phyloP scores from a whole-genome alignment of 148 eudicot species.

The Camellia lanceoleosa region DNA sequence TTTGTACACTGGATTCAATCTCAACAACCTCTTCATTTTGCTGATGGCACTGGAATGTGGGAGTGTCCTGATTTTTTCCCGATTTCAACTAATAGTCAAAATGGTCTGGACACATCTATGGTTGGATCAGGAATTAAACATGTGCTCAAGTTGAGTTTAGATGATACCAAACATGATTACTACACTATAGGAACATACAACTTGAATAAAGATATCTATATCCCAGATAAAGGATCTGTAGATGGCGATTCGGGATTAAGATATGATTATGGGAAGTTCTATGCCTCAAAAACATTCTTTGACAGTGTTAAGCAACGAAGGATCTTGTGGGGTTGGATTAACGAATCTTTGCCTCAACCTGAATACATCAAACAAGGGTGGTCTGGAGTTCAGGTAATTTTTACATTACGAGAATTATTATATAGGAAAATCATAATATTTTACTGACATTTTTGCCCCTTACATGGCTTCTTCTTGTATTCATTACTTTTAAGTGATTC shows the following conservation, averaged over 20 bases:
- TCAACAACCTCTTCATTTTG: conserved; percentile 37
- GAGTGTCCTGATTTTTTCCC: conserved; percentile 77
- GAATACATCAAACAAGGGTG: conserved; percentile 51
- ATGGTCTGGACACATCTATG: conserved; percentile 39
- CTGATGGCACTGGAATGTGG: conserved; percentile 60
- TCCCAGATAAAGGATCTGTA: conserved; percentile 34
- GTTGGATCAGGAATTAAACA: conserved; percentile 36
- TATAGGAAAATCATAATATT: no score
- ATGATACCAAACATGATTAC: conserved; percentile 39
- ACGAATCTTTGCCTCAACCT: conserved; percentile 29
- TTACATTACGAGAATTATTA: not conserved
- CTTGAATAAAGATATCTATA: conserved; percentile 23
- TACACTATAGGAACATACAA: conserved; percentile 60
- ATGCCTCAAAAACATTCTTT: conserved; percentile 71
- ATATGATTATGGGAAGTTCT: conserved; percentile 68
- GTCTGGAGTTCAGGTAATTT: conserved; percentile 64
- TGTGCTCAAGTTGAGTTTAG: conserved; percentile 55
- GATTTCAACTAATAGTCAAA: conserved; percentile 9
- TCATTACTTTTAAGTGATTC: no score
- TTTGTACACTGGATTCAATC: conserved; percentile 46
- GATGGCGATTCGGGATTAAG: conserved; percentile 36
- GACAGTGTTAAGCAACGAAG: conserved; percentile 45
- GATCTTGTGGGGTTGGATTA: conserved; percentile 56
- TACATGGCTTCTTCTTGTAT: no score
- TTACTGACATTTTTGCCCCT: no score